Base-by-base conservation (phyloP, 768 basidiomycete species). In the Gloeopeniophorella convolvens region DNA sequence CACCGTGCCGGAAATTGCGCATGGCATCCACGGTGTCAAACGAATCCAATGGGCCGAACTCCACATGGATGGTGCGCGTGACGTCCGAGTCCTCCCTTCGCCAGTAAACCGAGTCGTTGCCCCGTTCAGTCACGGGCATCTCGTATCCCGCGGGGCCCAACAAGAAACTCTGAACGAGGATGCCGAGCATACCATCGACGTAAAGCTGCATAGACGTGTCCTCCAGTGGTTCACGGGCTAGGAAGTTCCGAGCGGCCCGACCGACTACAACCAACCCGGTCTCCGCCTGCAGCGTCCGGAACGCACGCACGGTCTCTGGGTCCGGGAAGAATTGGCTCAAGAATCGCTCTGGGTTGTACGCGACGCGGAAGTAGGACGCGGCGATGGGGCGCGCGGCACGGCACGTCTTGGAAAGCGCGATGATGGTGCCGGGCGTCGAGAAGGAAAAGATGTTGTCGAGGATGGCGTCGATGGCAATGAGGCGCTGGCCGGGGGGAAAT, bases 401-500 rank as follows among this genome's bases (percentile, higher is more conserved):
- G 21, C 51, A 52, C 20, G 51, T 47, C 21, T 42, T 46, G 2
- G 51, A 52, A 23, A 52, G n/a, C 16, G 40, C 11, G 20, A 52
- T 36, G 21, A 52, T 52, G 28, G 67, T 65, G 16, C 68, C 71
- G 30, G 80, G 83, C 35, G 63, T 76, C 2, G 90, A 82, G 68
- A 85, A 82, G 62, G 75, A 74, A 55, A 76, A 74, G 44, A 64
- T 60, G 21, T 69, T 64, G n/a, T 62, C 68, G 24, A 67, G 61
- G 81, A 72, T 58, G 71, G 66, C 41, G 63, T 68, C 13, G 66
- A 64, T 28, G 62, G 64, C 2, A 65, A 67, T n/a, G 73, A 71
- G 23, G 78, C 85, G 3, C 66, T 99, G 45, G 94, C 97, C 64
- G 77, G 86, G 0, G 77, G 95, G 50, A 98, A 97, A 66, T 94